Evolutionary conservation across 179 eudicot genomes (phyloP), one percentile per base, ranked within the genome.

Genomic region (Gypsophila paniculata): DNA sequence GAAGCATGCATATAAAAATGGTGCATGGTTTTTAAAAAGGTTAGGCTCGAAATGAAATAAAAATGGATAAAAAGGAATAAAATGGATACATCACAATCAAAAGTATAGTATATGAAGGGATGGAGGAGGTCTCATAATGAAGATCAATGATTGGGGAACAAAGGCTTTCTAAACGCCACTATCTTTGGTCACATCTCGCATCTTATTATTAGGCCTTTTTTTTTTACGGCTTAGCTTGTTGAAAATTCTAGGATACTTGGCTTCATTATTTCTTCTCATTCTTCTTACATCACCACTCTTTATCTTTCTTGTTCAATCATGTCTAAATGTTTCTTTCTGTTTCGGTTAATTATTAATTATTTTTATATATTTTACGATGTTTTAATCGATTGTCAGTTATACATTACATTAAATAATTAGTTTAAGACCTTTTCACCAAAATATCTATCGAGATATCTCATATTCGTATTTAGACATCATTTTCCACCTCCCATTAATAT

Each of bases 101-200:
- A 18, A 36, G 10, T 23, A 34, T 52, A 42, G 11, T 2, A 42
- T 2, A 42, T 42, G 46, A 42, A 6, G 2, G 46, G 8, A 42
- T 3, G 46, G 46, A 42, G 46, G 46, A 9, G 34, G 34, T 29
- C 34, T 29, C 34, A 29, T 29, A 29, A 29, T 29, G 34, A 29
- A 29, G 34, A 29, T 71, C 32, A 72, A 77, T 77, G 29, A 77
- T 72, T 77, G 76, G 80, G 23, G 80, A 72, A 25, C 54, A 65
- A 72, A 66, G 54, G 71, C 48, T 71, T 49, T 74, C 0, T 63
- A 39, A 42, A 54, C 46, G 48, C 68, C 81, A 70, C 49, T 74
- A 70, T 78, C 78, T 58, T 25, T 61, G 29, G 68, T 55, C 74
- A 73, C 68, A 54, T 12, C 34, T 55, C 62, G 29, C 74, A 61